Percentiles rank a stretch among this genome's conserved stretches.
Evolutionary conservation across 164 flowering plant genomes (phyloP).

Genomic region (Magnolia officinalis): DNA sequence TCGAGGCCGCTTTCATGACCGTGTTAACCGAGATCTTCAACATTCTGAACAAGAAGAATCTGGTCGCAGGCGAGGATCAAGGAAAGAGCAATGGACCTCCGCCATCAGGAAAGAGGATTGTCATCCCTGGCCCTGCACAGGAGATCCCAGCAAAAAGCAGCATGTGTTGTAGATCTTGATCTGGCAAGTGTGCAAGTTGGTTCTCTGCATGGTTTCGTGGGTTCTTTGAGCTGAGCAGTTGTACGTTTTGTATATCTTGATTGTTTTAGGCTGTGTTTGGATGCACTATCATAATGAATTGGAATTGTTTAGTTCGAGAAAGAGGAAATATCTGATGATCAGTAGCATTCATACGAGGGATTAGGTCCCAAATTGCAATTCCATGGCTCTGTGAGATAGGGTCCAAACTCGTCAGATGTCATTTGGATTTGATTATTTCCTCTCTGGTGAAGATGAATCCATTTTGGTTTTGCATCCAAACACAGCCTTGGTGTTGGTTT

Average conservation of each 20-base stretch:
- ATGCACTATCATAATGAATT: not conserved
- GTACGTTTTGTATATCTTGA: constrained; percentile 23
- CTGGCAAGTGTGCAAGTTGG: too few relatives aligned
- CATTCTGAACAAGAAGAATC: constrained; percentile 64
- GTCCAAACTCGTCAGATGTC: too few relatives aligned
- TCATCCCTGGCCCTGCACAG: constrained; percentile 70
- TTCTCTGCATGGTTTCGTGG: constrained; percentile 2
- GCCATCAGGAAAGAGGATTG: constrained; percentile 56
- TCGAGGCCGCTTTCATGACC: constrained; percentile 64
- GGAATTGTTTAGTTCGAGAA: not conserved
- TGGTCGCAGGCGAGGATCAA: constrained; percentile 50
- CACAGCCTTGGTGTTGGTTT: too few relatives aligned
- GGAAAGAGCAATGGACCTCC: constrained; percentile 44
- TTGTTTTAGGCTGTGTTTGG: constrained; percentile 1
- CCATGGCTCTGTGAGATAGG: too few relatives aligned
- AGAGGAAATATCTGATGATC: not conserved
- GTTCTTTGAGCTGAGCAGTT: constrained; percentile 11
- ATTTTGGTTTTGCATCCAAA: too few relatives aligned
- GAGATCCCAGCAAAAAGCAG: constrained; percentile 57
- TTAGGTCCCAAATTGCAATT: too few relatives aligned
- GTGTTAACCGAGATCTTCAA: constrained; percentile 73
- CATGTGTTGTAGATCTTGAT: constrained; percentile 46
- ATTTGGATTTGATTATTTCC: too few relatives aligned
- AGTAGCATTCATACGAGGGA: too few relatives aligned
- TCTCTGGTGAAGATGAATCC: too few relatives aligned